Conservation (phyloP, 1,284 basidiomycete genomes). For the Leccinum griseonigrum region DNA sequence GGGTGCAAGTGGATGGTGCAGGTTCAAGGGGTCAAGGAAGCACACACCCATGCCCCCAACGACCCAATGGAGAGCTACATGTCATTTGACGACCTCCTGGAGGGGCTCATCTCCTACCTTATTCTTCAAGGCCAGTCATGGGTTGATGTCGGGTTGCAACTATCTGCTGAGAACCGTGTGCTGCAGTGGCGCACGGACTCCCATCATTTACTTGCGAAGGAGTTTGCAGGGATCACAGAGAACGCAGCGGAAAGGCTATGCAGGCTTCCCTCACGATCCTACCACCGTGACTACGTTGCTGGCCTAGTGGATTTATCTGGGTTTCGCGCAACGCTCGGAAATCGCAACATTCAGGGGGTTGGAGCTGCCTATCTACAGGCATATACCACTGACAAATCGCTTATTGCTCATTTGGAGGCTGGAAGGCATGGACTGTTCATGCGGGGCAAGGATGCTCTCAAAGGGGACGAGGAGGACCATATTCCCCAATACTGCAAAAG, state of each 20-base stretch:
- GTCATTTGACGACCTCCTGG: not conserved
- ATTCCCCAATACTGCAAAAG: slow-evolving; percentile 1
- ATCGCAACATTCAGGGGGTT: not conserved
- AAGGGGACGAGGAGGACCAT: not conserved
- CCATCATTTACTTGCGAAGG: slow-evolving; percentile 4
- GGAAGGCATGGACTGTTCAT: slow-evolving; percentile 12
- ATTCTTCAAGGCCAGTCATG: slow-evolving; percentile 5
- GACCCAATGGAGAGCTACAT: not conserved
- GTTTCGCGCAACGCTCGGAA: slow-evolving; percentile 2
- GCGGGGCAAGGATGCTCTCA: slow-evolving; percentile 2
- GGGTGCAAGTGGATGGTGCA: slow-evolving; percentile 11
- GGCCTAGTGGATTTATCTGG: slow-evolving; percentile 2
- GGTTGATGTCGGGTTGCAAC: slow-evolving; percentile 7
- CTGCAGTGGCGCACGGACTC: slow-evolving; percentile 8
- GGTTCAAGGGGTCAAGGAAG: slow-evolving; percentile 12
- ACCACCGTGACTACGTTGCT: slow-evolving; percentile 5
- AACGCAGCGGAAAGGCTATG: not conserved
- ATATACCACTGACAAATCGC: slow-evolving; percentile 8
- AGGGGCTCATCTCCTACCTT: not conserved
- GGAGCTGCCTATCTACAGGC: slow-evolving; percentile 4
- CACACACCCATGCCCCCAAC: not conserved
- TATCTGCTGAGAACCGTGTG: slow-evolving; percentile 3
- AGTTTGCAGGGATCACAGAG: not conserved
- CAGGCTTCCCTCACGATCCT: not conserved
- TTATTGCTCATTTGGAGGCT: slow-evolving; percentile 10